Conservation (phyloP, 176 grass and related monocot genomes). For the Aechmea fasciata region DNA sequence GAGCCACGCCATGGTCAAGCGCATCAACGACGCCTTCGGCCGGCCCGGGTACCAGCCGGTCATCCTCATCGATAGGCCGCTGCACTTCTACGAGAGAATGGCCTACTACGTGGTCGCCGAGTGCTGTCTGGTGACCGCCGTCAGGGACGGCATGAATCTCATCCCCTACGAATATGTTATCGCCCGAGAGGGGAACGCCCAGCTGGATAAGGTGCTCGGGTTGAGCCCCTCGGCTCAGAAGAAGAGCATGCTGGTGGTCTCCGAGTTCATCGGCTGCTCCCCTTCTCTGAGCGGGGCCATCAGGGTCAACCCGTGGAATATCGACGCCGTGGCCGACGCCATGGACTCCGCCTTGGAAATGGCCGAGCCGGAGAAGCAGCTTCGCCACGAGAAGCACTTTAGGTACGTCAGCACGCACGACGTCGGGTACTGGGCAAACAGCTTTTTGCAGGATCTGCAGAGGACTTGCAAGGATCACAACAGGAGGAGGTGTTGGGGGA, state of each 20-base stretch:
- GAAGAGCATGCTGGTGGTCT: conserved; percentile 86
- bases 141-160: conserved; percentile 95
- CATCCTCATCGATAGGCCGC: conserved; percentile 59
- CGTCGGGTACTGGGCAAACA: conserved; percentile 94
- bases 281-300: conserved; percentile 79
- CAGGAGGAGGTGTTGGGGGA: conserved; percentile 75
- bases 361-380: conserved; percentile 56
- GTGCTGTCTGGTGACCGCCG: conserved; percentile 88
- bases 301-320: conserved; percentile 89
- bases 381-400: conserved; percentile 82
- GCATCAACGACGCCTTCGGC: conserved; percentile 72
- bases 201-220: conserved; percentile 51
- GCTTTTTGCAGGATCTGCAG: conserved; percentile 78
- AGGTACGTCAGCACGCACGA: conserved; percentile 80
- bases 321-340: conserved; percentile 74
- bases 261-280: conserved; percentile 87
- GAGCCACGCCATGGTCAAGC: conserved; percentile 73
- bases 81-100: conserved; percentile 93
- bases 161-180: conserved; percentile 91
- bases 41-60: conserved; percentile 65
- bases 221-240: conserved; percentile 33
- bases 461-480: conserved; percentile 72
- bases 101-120: conserved; percentile 81
- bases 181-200: conserved; percentile 71
- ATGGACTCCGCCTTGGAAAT: conserved; percentile 80